Conservation (phyloP, 2,329 filamentous ascomycete genomes). For the Colletotrichum costaricense region DNA sequence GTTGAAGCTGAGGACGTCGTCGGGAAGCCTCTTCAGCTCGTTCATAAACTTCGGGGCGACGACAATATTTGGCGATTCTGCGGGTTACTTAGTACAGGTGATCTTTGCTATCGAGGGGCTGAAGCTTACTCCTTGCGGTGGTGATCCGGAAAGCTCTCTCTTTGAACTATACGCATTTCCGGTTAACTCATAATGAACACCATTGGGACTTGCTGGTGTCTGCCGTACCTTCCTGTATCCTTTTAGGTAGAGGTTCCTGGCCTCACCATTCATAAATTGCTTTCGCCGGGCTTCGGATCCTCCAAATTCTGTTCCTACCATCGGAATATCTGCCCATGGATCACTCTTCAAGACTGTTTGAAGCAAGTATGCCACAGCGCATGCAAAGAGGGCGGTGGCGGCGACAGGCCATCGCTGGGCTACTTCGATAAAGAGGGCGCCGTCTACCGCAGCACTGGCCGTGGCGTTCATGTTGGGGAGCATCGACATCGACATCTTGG, state of each 20-base stretch:
- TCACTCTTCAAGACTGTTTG: constrained; percentile 20
- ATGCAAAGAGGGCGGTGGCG: constrained; percentile 1
- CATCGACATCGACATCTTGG: constrained; percentile 15
- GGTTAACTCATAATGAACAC: neutral
- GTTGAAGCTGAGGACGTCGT: constrained; percentile 45
- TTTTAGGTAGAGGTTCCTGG: constrained; percentile 40
- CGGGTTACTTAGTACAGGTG: neutral
- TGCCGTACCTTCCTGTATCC: constrained; percentile 44
- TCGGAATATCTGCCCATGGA: constrained; percentile 37
- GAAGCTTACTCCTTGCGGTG: constrained; percentile 39
- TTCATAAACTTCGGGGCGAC: constrained; percentile 44
- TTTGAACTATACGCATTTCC: constrained; percentile 41
- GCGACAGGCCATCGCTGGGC: constrained; percentile 19
- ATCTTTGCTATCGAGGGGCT: too few species aligned
- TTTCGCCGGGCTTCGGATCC: constrained; percentile 41
- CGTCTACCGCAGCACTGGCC: neutral
- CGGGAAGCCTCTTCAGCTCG: constrained; percentile 46
- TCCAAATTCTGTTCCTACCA: constrained; percentile 41
- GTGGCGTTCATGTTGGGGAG: constrained; percentile 16
- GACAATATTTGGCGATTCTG: constrained; percentile 42
- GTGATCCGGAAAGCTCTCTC: constrained; percentile 43
- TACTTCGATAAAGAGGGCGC: constrained; percentile 4
- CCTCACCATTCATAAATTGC: constrained; percentile 39
- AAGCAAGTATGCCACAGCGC: neutral
- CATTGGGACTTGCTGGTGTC: too few species aligned